These are phyloP conservation scores for Austroboletus niveus DNA, from an alignment of 1,284 basidiomycete species.

Conservation along the genomic window DNA sequence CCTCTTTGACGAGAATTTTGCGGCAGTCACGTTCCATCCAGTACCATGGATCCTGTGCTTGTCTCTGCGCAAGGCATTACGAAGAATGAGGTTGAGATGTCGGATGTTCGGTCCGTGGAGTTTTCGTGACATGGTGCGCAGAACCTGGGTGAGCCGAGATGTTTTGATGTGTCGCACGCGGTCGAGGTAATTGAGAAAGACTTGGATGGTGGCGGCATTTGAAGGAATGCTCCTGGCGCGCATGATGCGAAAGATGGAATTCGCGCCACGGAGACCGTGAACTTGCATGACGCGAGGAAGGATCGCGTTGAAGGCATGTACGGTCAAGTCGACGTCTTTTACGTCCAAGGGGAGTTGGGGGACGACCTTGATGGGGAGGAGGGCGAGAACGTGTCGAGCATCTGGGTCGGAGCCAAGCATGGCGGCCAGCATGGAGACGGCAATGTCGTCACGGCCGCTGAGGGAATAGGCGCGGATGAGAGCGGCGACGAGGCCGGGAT, in stretches of 20 bases:
- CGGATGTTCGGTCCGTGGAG: slow-evolving; percentile 43
- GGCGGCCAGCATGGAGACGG: slow-evolving; percentile 47
- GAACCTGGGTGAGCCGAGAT: slow-evolving; percentile 43
- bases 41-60: slow-evolving; percentile 41
- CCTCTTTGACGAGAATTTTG: slow-evolving; percentile 37
- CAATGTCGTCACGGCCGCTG: slow-evolving; percentile 44
- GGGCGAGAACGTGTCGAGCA: slow-evolving; percentile 23
- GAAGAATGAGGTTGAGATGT: slow-evolving; percentile 51
- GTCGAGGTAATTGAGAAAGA: slow-evolving; percentile 51
- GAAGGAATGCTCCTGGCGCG: slow-evolving; percentile 44
- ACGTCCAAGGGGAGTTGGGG: slow-evolving; percentile 32
- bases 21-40: slow-evolving; percentile 51
- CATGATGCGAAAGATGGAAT: slow-evolving; percentile 53
- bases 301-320: slow-evolving; percentile 58
- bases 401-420: slow-evolving; percentile 38
- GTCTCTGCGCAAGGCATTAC: slow-evolving; percentile 47
- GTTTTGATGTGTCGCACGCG: slow-evolving; percentile 41
- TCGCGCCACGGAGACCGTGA: slow-evolving; percentile 47
- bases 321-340: slow-evolving; percentile 40
- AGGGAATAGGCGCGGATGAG: slow-evolving; percentile 56
- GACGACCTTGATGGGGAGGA: slow-evolving; percentile 21
- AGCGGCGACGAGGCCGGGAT: slow-evolving; percentile 47
- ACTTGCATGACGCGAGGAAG: slow-evolving; percentile 46
- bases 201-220: slow-evolving; percentile 51
- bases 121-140: slow-evolving; percentile 42